phyloP scores from a whole-genome alignment of 2,329 filamentous ascomycete species.

The Hyphodiscus sp. region DNA sequence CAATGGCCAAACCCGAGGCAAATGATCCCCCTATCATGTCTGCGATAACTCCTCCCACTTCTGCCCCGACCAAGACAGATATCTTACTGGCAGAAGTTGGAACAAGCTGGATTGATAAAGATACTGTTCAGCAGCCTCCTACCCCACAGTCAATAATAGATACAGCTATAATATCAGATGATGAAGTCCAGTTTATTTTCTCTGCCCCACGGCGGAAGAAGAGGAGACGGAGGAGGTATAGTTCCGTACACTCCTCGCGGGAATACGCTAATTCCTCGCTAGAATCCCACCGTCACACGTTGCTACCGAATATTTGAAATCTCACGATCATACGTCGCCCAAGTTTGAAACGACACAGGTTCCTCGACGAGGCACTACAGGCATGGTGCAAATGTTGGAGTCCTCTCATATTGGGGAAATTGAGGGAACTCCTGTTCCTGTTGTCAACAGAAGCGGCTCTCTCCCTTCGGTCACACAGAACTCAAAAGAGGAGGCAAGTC shows the following conservation, averaged over 20 bases:
- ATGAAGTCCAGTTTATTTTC: conserved; percentile 40
- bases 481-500: background rate
- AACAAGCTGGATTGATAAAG: background rate
- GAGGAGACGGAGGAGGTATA: conserved; percentile 33
- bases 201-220: conserved; percentile 33
- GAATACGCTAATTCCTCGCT: background rate
- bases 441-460: conserved; percentile 8
- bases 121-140: background rate
- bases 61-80: background rate
- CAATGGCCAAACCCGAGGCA: conserved; percentile 10
- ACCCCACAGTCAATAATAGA: background rate
- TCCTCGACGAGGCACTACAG: conserved; percentile 7
- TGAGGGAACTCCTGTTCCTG: background rate
- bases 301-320: background rate
- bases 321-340: background rate
- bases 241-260: conserved; percentile 7
- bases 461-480: conserved; percentile 6
- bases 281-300: conserved; percentile 4
- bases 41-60: background rate
- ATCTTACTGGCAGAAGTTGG: background rate
- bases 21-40: background rate
- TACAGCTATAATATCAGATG: conserved; percentile 29
- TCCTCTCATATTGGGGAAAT: conserved; percentile 11
- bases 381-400: conserved; percentile 12
- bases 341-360: background rate